Conservation (phyloP, 768 basidiomycete species). For the Phaffia tasmanica region DNA sequence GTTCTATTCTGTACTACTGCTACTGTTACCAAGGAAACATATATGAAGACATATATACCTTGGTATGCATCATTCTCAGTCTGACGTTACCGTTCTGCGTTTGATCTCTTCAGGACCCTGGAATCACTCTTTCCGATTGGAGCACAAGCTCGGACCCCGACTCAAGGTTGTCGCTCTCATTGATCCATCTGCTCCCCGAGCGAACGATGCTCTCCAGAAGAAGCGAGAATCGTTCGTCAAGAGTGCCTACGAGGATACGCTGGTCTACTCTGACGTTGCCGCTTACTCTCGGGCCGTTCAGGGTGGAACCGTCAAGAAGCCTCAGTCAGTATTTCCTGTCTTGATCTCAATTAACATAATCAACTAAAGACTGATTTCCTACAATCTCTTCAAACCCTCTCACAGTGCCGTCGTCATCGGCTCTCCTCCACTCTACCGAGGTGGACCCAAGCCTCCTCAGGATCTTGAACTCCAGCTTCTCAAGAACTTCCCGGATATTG, state of each 20-base stretch:
- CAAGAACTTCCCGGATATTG: constrained; percentile 73
- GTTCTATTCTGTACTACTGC: too few species aligned
- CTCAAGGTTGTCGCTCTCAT: constrained; percentile 92
- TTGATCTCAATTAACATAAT: background rate
- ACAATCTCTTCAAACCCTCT: background rate
- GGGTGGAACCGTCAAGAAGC: constrained; percentile 42
- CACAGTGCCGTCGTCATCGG: constrained; percentile 71
- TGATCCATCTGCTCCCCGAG: constrained; percentile 77
- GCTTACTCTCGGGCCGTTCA: constrained; percentile 59
- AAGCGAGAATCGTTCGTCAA: constrained; percentile 89
- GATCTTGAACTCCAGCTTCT: constrained; percentile 82
- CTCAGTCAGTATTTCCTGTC: constrained; percentile 39
- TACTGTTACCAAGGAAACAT: too few species aligned
- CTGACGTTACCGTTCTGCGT: constrained; percentile 33
- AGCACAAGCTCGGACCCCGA: constrained; percentile 80
- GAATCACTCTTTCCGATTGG: constrained; percentile 44
- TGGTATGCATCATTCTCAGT: background rate
- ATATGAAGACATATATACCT: constrained; percentile 1
- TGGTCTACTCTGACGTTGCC: constrained; percentile 69
- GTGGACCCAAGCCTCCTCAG: constrained; percentile 58
- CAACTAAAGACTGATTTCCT: background rate
- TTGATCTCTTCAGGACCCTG: constrained; percentile 16
- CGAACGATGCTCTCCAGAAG: constrained; percentile 60
- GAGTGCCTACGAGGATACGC: constrained; percentile 79
- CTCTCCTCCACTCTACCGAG: constrained; percentile 87